Evolutionary conservation across 805 yeast genomes (phyloP), one percentile per base, ranked within the genome.

Genomic region (Candida arabinofermentans): DNA sequence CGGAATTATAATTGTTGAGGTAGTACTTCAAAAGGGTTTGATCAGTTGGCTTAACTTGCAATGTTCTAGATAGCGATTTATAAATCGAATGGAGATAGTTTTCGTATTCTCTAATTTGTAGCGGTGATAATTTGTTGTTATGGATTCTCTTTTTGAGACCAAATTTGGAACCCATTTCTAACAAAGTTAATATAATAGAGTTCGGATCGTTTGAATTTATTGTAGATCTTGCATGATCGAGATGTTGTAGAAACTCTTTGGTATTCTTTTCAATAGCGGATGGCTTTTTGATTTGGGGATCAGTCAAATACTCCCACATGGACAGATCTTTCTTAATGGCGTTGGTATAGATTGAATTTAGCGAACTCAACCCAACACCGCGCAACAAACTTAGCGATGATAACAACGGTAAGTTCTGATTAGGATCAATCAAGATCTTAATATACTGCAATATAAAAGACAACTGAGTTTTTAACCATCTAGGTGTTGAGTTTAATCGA

Each of bases 381-480:
- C 45, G 48, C 2, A 60, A 34, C 17, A 52, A 34, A 24, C 54
- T 48, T 6, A 59, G 36, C n/a, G 55, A 42, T 8, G 60, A 55
- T 6, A 61, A 34, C 16, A 62, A 40, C 4, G 59, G 48, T 13
- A 58, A 53, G 40, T 57, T 57, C 31, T 60, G 52, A 14, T 44
- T 39, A 5, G 62, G 59, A 36, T 62, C 58, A 9, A 56, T 51
- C 47, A 72, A 24, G 0, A 80, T 61, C 46, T 69, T 72, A 44
- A 81, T 51, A 22, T 79, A 61, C 42, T 79, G 77, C 12, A 81
- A 48, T 2, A 82, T 51, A 34, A 71, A 59, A 23, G 72, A 66
- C 0, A 71, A 58, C 35, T 66, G 64, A 17, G 68, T 69, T 51
- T 50, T 68, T 9, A 71, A 50, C 87, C 87, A 81, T 9, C 67